Evolutionary conservation across 345 rosid genomes (phyloP).

Genomic region (Stellera chamaejasme): DNA sequence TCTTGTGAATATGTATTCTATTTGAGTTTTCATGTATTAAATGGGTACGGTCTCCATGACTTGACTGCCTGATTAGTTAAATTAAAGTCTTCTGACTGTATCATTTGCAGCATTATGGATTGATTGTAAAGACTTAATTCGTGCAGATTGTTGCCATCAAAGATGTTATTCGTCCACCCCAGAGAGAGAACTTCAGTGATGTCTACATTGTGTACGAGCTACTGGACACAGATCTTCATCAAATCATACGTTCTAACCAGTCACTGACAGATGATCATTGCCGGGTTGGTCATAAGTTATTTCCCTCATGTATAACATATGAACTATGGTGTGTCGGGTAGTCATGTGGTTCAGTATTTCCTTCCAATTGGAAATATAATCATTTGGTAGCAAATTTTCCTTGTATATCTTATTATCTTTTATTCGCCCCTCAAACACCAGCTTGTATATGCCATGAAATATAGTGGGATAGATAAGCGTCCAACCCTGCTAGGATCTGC

Average conservation of each 20-base stretch:
- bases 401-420: background rate
- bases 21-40: too few species aligned
- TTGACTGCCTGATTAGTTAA: background rate
- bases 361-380: background rate
- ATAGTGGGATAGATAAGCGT: too few species aligned
- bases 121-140: background rate
- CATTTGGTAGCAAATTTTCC: background rate
- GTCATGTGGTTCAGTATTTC: background rate
- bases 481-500: too few species aligned
- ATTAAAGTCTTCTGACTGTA: too few species aligned
- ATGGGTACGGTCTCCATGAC: background rate
- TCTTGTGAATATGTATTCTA: background rate
- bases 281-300: constrained; percentile 30
- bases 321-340: background rate
- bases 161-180: constrained; percentile 50
- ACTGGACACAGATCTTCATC: constrained; percentile 59
- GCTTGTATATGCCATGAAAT: too few species aligned
- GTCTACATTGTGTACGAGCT: constrained; percentile 53
- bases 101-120: too few species aligned
- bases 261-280: constrained; percentile 43
- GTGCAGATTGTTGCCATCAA: constrained; percentile 37
- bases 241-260: constrained; percentile 50
- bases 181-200: constrained; percentile 37
- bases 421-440: too few species aligned
- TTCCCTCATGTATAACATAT: background rate